These are phyloP conservation scores for Metschnikowia noctiluminum DNA, from an alignment of 805 yeast species.

Conservation along the genomic window DNA sequence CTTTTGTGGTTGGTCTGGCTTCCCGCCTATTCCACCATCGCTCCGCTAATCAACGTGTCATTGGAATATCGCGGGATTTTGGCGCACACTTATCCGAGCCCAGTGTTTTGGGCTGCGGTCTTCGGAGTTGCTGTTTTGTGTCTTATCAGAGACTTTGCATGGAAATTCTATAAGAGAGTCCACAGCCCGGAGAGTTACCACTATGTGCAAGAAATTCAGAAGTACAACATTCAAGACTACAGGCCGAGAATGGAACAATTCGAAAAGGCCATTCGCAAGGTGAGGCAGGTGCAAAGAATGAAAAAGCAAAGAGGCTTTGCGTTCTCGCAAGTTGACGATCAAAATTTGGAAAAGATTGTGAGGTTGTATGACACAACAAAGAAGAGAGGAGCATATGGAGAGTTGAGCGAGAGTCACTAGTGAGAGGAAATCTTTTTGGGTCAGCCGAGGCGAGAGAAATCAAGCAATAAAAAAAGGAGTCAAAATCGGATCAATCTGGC, in stretches of 20 bases:
- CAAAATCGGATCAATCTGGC: neutral
- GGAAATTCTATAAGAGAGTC: conserved; percentile 94
- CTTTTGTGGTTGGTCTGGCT: conserved; percentile 77
- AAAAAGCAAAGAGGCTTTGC: conserved; percentile 98
- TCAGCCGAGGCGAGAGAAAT: neutral
- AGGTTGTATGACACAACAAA: conserved; percentile 95
- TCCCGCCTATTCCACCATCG: conserved; percentile 83
- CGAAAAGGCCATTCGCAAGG: conserved; percentile 95
- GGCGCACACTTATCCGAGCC: conserved; percentile 69
- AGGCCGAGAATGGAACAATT: conserved; percentile 96
- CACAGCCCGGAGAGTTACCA: conserved; percentile 91
- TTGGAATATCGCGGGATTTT: conserved; percentile 81
- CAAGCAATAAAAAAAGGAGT: neutral
- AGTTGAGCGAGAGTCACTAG: conserved; percentile 27
- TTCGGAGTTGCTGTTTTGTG: conserved; percentile 77
- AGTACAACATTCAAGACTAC: conserved; percentile 87
- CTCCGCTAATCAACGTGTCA: conserved; percentile 81
- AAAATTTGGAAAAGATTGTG: conserved; percentile 86
- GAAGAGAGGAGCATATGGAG: conserved; percentile 71
- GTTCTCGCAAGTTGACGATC: conserved; percentile 86
- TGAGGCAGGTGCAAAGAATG: conserved; percentile 97
- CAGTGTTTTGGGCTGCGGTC: conserved; percentile 78
- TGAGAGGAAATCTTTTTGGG: too few species aligned
- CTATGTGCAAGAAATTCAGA: conserved; percentile 94
- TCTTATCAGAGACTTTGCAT: conserved; percentile 78